Evolutionary conservation across 139 green algal species (phyloP), one percentile per base, ranked within the genome.

Genomic region (Spirogloea muscicola): DNA sequence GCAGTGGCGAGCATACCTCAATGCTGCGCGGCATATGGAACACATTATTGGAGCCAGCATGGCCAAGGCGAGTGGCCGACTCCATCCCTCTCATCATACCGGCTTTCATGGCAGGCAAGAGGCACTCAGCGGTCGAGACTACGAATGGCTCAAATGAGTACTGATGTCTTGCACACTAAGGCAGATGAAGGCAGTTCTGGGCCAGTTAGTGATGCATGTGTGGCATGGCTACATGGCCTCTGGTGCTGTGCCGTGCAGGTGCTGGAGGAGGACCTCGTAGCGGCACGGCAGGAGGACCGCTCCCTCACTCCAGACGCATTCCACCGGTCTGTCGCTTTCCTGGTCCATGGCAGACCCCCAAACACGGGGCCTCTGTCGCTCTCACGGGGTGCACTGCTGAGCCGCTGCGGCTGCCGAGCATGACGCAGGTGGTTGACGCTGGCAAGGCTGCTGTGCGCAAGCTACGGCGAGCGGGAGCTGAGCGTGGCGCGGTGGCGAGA

Each of bases 201-300:
- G 13, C 55, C 55, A 64, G 9, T 41, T 10, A 9, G 9, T 38
- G 55, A 13, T 9, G 27, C 27, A 41, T 9, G 55, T 10, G 55
- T 41, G 31, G 55, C 55, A 64, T 16, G 16, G 13, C 55, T 13
- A 16, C 13, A 13, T 16, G 33, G 10, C 13, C 55, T 64, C 55
- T 36, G 55, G 55, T 13, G 55, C 10, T 16, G 13, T 51, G 43
- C 43, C 13, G 43, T 9, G 55, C 67, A 76, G 67, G 52, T 58
- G 29, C n/a, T 76, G 10, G 67, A 76, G 57, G 25, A 29, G n/a
- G 58, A 76, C 9, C 51, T 76, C 25, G 57, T 76, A 34, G 52
- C 58, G 9, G 67, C 67, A 5, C 29, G 67, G 25, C 29, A 76
- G 52, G 58, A 58, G n/a, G 67, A 76, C 55, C 67, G 31, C 38